A percentile compares a stretch with the other conserved stretches of the same genome.
Evolutionary conservation across 2,329 filamentous ascomycete genomes (phyloP).

Genomic region (Torrubiellomyces zombiae): DNA sequence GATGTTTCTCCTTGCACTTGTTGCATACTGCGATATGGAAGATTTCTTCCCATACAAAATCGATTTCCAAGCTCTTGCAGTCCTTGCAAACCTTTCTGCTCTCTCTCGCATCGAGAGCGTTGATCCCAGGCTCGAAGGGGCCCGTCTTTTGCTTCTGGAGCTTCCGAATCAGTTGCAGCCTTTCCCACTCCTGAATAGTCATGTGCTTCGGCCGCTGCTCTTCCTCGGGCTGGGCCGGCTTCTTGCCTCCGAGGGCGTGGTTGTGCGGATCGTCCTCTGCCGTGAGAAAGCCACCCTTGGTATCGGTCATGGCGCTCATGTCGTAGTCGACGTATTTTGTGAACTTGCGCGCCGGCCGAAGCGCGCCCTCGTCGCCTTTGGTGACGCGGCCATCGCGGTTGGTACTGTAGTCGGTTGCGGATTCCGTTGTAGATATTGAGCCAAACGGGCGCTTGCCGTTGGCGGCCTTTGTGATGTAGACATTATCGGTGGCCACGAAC

Average conservation of each 20-base stretch:
- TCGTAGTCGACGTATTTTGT: conserved; percentile 95
- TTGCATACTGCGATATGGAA: conserved; percentile 63
- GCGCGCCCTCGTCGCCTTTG: conserved; percentile 27
- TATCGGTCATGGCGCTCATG: conserved; percentile 95
- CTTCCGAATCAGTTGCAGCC: conserved; percentile 56
- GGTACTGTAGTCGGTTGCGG: conserved; percentile 28
- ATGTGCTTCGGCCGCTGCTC: conserved; percentile 67
- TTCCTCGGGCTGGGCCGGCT: conserved; percentile 15
- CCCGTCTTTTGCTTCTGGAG: conserved; percentile 60
- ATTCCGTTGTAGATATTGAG: conserved; percentile 31
- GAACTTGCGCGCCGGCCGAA: conserved; percentile 73
- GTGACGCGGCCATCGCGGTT: conserved; percentile 49
- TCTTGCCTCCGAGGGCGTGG: conserved; percentile 43
- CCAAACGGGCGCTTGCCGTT: conserved; percentile 53
- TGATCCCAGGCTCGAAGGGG: conserved; percentile 80
- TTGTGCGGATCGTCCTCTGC: conserved; percentile 84
- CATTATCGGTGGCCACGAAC: conserved; percentile 53
- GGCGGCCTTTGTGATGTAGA: conserved; percentile 30
- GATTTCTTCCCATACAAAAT: conserved; percentile 86
- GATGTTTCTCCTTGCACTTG: conserved; percentile 71
- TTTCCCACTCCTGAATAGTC: conserved; percentile 84
- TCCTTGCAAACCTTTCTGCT: conserved; percentile 65
- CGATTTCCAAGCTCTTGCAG: conserved; percentile 71
- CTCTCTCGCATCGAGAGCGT: conserved; percentile 45
- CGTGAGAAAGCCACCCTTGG: conserved; percentile 89